Percentiles rank a stretch among this genome's conserved stretches.
Evolutionary conservation across 192 early-diverging fungal species (phyloP).

Genomic region (Backusella tarrabulga): DNA sequence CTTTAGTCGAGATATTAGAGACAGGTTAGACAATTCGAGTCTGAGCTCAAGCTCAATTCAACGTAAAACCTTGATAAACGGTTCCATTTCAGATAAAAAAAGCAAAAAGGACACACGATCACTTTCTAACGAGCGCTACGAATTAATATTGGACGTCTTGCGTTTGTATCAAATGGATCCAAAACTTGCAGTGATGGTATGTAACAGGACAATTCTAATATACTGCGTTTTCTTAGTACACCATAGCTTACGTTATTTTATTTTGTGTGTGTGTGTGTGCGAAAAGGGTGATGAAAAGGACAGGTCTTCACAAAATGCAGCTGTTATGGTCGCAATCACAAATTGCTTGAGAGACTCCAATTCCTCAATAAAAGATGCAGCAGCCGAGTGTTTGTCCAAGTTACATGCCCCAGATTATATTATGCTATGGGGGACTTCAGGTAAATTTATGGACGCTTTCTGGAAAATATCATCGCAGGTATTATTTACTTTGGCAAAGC

Average conservation of each 20-base stretch:
- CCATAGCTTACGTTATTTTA: background rate
- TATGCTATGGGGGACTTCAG: conserved; percentile 76
- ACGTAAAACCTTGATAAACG: conserved; percentile 34
- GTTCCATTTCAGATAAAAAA: conserved; percentile 42
- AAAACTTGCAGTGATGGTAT: conserved; percentile 64
- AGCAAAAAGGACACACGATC: conserved; percentile 42
- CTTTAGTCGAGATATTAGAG: conserved; percentile 34
- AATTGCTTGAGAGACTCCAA: conserved; percentile 74
- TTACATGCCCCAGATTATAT: conserved; percentile 71
- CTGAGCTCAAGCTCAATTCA: background rate
- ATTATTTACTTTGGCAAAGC: conserved; percentile 65
- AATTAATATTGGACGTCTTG: conserved; percentile 74
- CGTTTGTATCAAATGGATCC: conserved; percentile 73
- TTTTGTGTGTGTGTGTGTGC: background rate
- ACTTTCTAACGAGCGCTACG: conserved; percentile 67
- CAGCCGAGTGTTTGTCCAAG: conserved; percentile 68
- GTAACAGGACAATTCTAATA: background rate
- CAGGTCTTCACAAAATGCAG: conserved; percentile 67
- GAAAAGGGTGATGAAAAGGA: conserved; percentile 56
- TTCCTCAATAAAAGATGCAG: conserved; percentile 62
- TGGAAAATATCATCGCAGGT: conserved; percentile 72
- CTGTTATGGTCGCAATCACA: conserved; percentile 69
- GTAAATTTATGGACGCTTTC: conserved; percentile 66
- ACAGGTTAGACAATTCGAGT: background rate
- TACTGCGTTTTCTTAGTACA: background rate